Conservation (phyloP, 345 rosid genomes). For the Eucalyptus curtisii region DNA sequence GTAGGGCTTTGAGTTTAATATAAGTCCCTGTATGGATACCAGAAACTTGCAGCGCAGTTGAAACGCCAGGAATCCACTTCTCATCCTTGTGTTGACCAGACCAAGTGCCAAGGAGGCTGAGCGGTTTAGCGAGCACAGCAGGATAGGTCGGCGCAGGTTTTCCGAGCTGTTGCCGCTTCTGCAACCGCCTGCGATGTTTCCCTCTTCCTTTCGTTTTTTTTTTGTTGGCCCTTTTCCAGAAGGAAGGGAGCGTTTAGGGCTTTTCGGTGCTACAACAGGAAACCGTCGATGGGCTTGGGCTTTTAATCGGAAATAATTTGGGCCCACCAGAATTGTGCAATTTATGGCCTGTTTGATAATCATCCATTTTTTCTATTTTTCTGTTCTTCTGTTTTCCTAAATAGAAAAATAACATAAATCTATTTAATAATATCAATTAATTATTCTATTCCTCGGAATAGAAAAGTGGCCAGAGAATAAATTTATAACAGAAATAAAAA, state of each 20-base stretch:
- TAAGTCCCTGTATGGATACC: conserved; percentile 84
- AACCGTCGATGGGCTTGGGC: not conserved
- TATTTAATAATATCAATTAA: no score
- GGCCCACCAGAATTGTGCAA: not conserved
- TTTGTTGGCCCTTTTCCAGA: not conserved
- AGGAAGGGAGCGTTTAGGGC: not conserved
- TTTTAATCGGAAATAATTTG: not conserved
- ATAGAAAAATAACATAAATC: no score
- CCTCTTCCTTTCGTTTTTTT: not conserved
- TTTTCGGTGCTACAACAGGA: not conserved
- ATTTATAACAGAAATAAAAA: no score
- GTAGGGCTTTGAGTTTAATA: conserved; percentile 71
- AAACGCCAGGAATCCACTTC: conserved; percentile 71
- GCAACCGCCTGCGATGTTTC: not conserved
- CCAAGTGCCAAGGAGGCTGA: conserved; percentile 93
- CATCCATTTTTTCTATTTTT: no score
- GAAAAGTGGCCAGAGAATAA: no score
- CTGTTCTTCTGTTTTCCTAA: no score
- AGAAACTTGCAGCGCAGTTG: conserved; percentile 79
- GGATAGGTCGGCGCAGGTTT: no score
- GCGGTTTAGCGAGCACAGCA: not conserved
- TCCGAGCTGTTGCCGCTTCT: not conserved
- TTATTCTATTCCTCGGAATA: no score
- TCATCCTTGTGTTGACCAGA: conserved; percentile 43
- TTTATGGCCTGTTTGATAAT: no score